Conservation (phyloP, 2,329 filamentous ascomycete genomes). For the Ophiostoma ulmi region DNA sequence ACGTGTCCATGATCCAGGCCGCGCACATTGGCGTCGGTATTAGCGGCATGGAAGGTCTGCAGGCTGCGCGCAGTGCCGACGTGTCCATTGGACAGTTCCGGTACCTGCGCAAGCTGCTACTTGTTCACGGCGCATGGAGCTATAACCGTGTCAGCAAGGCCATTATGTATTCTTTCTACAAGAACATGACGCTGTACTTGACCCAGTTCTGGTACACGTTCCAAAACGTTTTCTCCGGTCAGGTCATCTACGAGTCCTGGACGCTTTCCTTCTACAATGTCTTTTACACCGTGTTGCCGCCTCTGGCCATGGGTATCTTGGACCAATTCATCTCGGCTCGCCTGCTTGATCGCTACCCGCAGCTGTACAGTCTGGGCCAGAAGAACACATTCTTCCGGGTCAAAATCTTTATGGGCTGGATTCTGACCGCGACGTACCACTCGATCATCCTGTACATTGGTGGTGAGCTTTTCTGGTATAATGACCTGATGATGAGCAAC, state of each 20-base stretch:
- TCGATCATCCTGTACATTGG: constrained; percentile 88
- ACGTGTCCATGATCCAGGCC: constrained; percentile 99
- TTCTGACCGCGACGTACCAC: constrained; percentile 91
- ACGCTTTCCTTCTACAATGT: constrained; percentile 99
- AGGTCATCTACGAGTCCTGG: constrained; percentile 99
- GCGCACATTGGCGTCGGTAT: constrained; percentile 98
- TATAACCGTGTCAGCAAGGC: constrained; percentile 96
- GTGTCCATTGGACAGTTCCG: constrained; percentile 95
- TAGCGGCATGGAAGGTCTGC: constrained; percentile 91
- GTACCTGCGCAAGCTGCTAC: constrained; percentile 83
- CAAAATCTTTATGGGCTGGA: constrained; percentile 89
- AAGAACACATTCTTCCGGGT: constrained; percentile 90
- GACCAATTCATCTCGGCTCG: constrained; percentile 97
- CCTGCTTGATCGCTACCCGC: constrained; percentile 88
- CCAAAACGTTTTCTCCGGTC: constrained; percentile 95
- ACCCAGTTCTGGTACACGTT: constrained; percentile 99
- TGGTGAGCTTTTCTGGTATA: constrained; percentile 72
- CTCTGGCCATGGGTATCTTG: constrained; percentile 89
- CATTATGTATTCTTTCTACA: constrained; percentile 98
- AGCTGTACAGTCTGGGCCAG: constrained; percentile 89
- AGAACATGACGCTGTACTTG: constrained; percentile 98
- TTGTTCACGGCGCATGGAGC: constrained; percentile 96
- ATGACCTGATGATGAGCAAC: constrained; percentile 71
- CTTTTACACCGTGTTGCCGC: constrained; percentile 90
- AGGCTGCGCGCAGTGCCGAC: constrained; percentile 91